These are phyloP conservation scores for Epichloe scottii DNA, from an alignment of 2,329 filamentous ascomycete genomes.

Conservation along the genomic window DNA sequence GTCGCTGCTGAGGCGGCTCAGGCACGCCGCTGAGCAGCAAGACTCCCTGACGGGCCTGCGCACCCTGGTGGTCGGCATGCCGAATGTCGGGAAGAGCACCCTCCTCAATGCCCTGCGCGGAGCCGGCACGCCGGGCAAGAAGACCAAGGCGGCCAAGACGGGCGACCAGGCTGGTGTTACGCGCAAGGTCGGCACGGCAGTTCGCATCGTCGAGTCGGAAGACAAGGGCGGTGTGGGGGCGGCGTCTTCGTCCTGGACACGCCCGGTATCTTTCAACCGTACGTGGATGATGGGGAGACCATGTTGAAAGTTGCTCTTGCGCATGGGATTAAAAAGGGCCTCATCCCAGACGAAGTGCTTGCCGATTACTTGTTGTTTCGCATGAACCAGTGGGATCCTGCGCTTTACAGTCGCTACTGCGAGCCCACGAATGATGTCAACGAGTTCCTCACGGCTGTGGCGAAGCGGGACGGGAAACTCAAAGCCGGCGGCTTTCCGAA, in stretches of 20 bases:
- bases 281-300: constrained; percentile 67
- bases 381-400: constrained; percentile 56
- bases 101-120: constrained; percentile 78
- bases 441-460: constrained; percentile 58
- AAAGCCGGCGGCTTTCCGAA: constrained; percentile 60
- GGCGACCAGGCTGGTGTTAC: constrained; percentile 85
- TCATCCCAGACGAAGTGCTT: constrained; percentile 65
- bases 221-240: constrained; percentile 33
- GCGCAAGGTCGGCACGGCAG: constrained; percentile 67
- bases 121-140: constrained; percentile 38
- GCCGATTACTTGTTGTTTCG: constrained; percentile 85
- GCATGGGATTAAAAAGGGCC: constrained; percentile 78
- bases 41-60: constrained; percentile 67
- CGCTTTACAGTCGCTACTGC: constrained; percentile 48
- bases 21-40: constrained; percentile 17
- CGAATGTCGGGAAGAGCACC: constrained; percentile 92
- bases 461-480: constrained; percentile 62
- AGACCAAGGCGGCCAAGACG: constrained; percentile 61
- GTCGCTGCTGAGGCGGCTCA: constrained; percentile 26
- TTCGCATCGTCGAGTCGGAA: constrained; percentile 52
- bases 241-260: constrained; percentile 84
- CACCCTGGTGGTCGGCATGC: constrained; percentile 88
- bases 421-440: constrained; percentile 75
- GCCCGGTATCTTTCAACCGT: constrained; percentile 89
- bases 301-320: constrained; percentile 95